Base-by-base conservation (phyloP, 805 yeast genomes). In the Komagataella kurtzmanii region DNA sequence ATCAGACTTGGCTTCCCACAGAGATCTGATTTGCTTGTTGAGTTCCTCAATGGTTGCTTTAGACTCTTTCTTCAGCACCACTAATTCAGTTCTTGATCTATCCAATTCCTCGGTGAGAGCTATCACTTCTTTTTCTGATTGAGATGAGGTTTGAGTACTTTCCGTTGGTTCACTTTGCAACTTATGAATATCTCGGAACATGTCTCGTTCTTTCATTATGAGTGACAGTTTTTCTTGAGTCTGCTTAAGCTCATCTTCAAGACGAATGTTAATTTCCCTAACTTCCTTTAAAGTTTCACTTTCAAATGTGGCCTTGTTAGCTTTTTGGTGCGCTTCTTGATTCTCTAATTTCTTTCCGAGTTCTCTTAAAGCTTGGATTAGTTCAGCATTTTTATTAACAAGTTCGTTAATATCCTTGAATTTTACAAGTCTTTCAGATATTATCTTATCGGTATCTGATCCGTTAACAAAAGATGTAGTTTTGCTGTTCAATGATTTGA, bases 301-400 rank as follows among this genome's bases (percentile, higher is more conserved):
- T 56, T 78, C 81, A 19, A 75, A 54, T 10, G 62, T 66, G 50
- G 65, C 66, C 24, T 65, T 53, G 54, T 68, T 62, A 24, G 69
- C 70, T 40, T 63, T 61, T 6, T 63, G 60, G 6, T 54, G 49
- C 14, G 59, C 59, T 57, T 86, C 95, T 49, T 79, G 77, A 5
- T 62, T 65, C 61, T 90, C 97, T 51, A 90, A 68, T 59, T 81
- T 79, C 45, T 75, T 71, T 8, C 91, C 95, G 17, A 91, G 69
- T 50, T 77, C 78, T 55, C 98, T 75, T 1, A 86, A 79, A 2
- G 85, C 79, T 44, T 72, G 68, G 43, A 89, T 66, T 24, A 91
- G 71, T 50, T 88, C 85, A 56, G 82, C 79, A 61, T 91, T 91
- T 64, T 81, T 85, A 50, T 75, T 68, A 58, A 88, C 86, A 50